Base-by-base conservation (phyloP, 495 filamentous ascomycete species). In the Penicillium riverlandense region DNA sequence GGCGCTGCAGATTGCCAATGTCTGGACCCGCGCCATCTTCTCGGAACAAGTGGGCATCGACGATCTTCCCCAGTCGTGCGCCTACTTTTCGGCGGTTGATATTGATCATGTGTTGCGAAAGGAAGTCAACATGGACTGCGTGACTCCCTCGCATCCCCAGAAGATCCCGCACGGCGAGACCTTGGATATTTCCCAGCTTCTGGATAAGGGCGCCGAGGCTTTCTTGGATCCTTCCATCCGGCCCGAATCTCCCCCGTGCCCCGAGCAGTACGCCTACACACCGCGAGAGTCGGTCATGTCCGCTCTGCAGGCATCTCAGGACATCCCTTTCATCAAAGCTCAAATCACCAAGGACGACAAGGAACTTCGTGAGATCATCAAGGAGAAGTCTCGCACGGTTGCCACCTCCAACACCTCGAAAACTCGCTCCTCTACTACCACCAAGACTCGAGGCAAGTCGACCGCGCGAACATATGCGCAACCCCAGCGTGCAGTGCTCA, bases 1-100 rank as follows among this genome's bases (percentile, higher is more conserved):
- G 79, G 94, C 92, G 11, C 71, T 98, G 43, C 92, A 98, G 60
- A 74, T 98, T 11, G 79, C 94, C 40, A 98, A 98, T 55, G 69
- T 98, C 33, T 98, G 92, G 92, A 98, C 92, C 0, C 79, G 92
- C 34, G 89, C 88, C 45, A 94, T 97, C 83, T 98, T 98, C 59
- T 83, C 85, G 2, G 86, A 98, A 63, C 91, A 97, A 65, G 86
- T 97, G 49, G 92, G 92, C 34, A 98, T 97, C 50, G 69, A 95
- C 46, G 94, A 98, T 55, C 78, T 98, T 6, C 92, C 92, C 2
- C 92, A 96, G 59, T 80, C 82, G 4, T 95, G 89, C 54, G 92
- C 92, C 14, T 98, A 86, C 63, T 98, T 98, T 69, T 94, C 86
- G 2, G 89, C 92, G 1, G 80, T 98, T 13, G 92, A 98, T 54